A percentile compares a stretch with the other conserved stretches of the same genome.
Evolutionary conservation across 495 filamentous ascomycete genomes (phyloP).

Genomic region (Neurospora sp.): DNA sequence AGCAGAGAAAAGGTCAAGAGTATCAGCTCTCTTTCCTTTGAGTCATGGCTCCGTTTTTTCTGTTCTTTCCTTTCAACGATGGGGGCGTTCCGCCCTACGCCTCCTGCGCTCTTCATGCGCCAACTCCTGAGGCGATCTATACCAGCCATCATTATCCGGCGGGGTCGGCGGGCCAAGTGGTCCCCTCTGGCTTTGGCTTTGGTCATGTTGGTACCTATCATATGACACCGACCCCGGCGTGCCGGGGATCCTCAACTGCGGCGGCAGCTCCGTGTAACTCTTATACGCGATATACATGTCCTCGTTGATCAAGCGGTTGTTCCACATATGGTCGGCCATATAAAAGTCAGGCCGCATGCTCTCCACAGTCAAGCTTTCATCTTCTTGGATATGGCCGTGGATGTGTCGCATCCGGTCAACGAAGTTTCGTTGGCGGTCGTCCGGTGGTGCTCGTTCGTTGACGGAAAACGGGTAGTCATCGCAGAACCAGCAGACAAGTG

Average conservation of each 20-base stretch:
- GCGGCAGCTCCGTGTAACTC: conserved; percentile 20
- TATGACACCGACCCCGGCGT: not conserved
- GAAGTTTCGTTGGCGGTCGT: too few species aligned
- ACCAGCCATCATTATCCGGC: not conserved
- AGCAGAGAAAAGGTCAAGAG: not conserved
- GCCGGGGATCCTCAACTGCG: not conserved
- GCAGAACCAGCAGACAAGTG: conserved; percentile 39
- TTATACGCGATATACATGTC: too few species aligned
- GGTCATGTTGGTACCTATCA: not conserved
- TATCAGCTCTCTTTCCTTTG: not conserved
- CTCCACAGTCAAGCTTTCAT: too few species aligned
- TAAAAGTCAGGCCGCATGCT: too few species aligned
- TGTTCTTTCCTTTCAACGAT: not conserved
- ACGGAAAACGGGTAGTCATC: conserved; percentile 21
- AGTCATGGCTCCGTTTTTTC: not conserved
- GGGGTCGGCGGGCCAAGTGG: not conserved
- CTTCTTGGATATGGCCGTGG: too few species aligned
- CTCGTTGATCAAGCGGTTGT: too few species aligned
- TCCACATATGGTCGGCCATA: too few species aligned
- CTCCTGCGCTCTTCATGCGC: not conserved
- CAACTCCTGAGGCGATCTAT: not conserved
- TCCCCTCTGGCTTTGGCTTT: not conserved
- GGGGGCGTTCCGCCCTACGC: not conserved
- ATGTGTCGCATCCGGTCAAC: too few species aligned
- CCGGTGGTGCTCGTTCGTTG: too few species aligned